Evolutionary conservation across 2,329 filamentous ascomycete genomes (phyloP).

Genomic region (Neurospora crassa): DNA sequence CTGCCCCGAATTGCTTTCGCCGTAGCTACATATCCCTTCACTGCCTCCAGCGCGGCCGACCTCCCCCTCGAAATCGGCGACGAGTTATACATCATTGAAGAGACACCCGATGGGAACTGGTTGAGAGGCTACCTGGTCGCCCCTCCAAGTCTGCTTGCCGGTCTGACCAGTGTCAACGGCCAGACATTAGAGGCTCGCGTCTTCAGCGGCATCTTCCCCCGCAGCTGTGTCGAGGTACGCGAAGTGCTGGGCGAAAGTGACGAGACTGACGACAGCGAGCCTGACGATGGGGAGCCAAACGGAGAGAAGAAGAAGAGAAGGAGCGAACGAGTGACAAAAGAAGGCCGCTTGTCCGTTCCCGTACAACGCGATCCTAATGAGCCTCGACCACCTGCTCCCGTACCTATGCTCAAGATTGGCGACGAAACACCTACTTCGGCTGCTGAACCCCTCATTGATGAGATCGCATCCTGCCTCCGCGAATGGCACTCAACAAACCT

Average conservation of each 20-base stretch:
- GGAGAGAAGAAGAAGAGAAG: constrained; percentile 28
- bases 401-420: constrained; percentile 95
- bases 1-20: constrained; percentile 96
- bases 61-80: constrained; percentile 95
- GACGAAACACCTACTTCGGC: constrained; percentile 89
- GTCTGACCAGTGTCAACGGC: constrained; percentile 80
- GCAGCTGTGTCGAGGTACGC: constrained; percentile 87
- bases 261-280: constrained; percentile 36
- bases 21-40: constrained; percentile 90
- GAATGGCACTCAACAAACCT: constrained; percentile 99
- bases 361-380: constrained; percentile 53
- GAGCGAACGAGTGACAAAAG: constrained; percentile 12
- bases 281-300: constrained; percentile 26
- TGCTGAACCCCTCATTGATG: constrained; percentile 87
- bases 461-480: constrained; percentile 90
- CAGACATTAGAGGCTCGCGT: constrained; percentile 92
- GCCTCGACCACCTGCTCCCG: constrained; percentile 77
- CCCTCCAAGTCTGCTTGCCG: constrained; percentile 84
- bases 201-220: constrained; percentile 96
- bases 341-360: constrained; percentile 35
- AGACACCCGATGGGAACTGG: constrained; percentile 87
- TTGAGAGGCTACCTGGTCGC: constrained; percentile 91
- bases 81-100: constrained; percentile 97
- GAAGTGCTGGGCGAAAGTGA: constrained; percentile 77
- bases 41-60: constrained; percentile 76